A percentile compares a stretch with the other conserved stretches of the same genome.
Conservation (phyloP, 1,139 yeast genomes). For the Lodderomyces pseudojiufengensis region DNA sequence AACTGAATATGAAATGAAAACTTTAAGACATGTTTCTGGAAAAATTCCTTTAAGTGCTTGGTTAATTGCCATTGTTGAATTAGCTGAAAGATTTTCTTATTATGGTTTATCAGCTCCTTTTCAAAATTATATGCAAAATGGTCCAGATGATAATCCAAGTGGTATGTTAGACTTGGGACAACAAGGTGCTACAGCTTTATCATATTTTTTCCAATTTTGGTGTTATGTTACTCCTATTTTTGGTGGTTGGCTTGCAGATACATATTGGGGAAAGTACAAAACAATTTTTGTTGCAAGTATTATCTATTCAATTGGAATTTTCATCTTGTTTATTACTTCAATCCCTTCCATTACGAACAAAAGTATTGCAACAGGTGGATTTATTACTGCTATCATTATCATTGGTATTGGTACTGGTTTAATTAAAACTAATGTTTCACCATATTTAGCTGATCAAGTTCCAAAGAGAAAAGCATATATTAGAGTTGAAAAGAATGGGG, state of each 20-base stretch:
- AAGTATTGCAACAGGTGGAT: slow-evolving; percentile 47
- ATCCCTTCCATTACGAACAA: slow-evolving; percentile 56
- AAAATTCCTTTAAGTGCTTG: slow-evolving; percentile 49
- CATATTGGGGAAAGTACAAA: slow-evolving; percentile 67
- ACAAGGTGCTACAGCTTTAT: slow-evolving; percentile 68
- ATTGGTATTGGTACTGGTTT: slow-evolving; percentile 82
- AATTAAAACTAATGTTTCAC: slow-evolving; percentile 75
- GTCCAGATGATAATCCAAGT: slow-evolving; percentile 41
- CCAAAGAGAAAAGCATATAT: slow-evolving; percentile 39
- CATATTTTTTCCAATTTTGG: slow-evolving; percentile 78
- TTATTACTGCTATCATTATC: slow-evolving; percentile 59
- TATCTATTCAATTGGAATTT: slow-evolving; percentile 59
- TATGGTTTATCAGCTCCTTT: slow-evolving; percentile 76
- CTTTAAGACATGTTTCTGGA: slow-evolving; percentile 41
- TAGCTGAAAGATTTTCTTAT: slow-evolving; percentile 81
- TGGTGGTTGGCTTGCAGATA: slow-evolving; percentile 76
- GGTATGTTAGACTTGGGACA: slow-evolving; percentile 65
- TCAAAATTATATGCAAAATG: slow-evolving; percentile 71
- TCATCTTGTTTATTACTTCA: slow-evolving; percentile 67
- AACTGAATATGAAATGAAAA: slow-evolving; percentile 36
- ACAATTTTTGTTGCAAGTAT: slow-evolving; percentile 62
- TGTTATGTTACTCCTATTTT: slow-evolving; percentile 76
- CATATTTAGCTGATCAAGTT: slow-evolving; percentile 74
- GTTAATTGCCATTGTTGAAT: slow-evolving; percentile 74
- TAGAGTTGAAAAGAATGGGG: slow-evolving; percentile 33